phyloP scores from a whole-genome alignment of 192 early-diverging fungal species.

The Podochytrium sp. region DNA sequence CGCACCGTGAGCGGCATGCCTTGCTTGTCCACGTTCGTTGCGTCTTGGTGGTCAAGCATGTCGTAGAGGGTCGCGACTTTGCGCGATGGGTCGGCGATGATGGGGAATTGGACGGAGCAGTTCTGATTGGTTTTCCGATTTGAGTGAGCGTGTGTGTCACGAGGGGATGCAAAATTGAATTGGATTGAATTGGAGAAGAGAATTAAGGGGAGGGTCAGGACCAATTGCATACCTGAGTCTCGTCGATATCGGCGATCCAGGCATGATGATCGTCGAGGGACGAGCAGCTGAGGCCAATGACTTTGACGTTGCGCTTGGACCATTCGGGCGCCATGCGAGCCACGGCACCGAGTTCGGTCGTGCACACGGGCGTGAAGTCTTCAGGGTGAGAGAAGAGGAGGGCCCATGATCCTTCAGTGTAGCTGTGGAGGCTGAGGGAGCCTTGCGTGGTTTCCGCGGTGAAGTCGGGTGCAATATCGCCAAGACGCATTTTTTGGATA shows the following conservation, averaged over 20 bases:
- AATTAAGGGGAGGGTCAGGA: neutral
- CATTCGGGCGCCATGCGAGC: conserved; percentile 82
- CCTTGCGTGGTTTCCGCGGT: conserved; percentile 85
- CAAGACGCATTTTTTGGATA: conserved; percentile 53
- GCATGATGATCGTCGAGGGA: conserved; percentile 76
- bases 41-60: conserved; percentile 96
- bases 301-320: conserved; percentile 79
- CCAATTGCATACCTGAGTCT: conserved; percentile 59
- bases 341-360: conserved; percentile 85
- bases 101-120: conserved; percentile 82
- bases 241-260: conserved; percentile 95
- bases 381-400: conserved; percentile 99
- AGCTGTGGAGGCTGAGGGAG: conserved; percentile 89
- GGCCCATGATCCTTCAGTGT: conserved; percentile 83
- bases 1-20: conserved; percentile 96
- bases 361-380: conserved; percentile 75
- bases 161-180: neutral
- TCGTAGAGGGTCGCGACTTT: conserved; percentile 89
- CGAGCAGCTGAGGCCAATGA: conserved; percentile 94
- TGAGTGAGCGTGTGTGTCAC: neutral
- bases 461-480: conserved; percentile 72
- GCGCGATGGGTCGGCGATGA: conserved; percentile 91
- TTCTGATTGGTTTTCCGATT: conserved; percentile 47
- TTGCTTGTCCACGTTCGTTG: conserved; percentile 82
- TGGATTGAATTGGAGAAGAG: neutral